A percentile compares a stretch with the other conserved stretches of the same genome.
phyloP scores from a whole-genome alignment of 208 protist genomes.

The Crithidia acanthocephali region DNA sequence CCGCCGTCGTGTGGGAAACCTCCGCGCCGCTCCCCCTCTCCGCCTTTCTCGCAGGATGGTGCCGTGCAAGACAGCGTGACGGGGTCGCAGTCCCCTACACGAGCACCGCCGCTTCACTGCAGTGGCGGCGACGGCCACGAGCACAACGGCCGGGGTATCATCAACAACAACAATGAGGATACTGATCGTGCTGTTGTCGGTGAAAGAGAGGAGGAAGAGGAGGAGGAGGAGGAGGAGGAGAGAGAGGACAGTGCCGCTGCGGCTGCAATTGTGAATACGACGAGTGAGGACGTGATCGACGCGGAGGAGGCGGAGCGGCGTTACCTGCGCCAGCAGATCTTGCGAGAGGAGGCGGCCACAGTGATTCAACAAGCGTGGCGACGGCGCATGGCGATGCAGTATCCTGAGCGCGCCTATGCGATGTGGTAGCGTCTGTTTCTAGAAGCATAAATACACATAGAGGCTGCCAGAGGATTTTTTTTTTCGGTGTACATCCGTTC shows the following conservation, averaged over 20 bases:
- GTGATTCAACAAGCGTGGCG: slow-evolving; percentile 64
- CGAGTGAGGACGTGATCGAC: background rate
- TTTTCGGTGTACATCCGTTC: too few species aligned
- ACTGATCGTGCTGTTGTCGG: background rate
- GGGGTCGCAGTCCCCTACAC: background rate
- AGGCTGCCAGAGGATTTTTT: background rate
- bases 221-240: background rate
- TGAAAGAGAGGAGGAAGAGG: too few species aligned
- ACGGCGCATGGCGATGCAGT: background rate
- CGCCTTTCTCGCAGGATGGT: background rate
- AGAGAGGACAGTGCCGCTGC: background rate
- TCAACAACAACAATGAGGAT: background rate
- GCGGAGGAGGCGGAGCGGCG: slow-evolving; percentile 23
- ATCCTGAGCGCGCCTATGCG: slow-evolving; percentile 7
- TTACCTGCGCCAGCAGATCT: slow-evolving; percentile 34
- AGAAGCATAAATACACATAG: background rate
- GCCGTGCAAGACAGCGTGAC: background rate
- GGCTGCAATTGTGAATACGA: too few species aligned
- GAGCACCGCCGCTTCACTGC: background rate
- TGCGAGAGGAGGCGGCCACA: slow-evolving; percentile 55
- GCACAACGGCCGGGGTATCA: too few species aligned
- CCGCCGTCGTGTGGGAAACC: background rate
- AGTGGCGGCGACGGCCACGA: background rate
- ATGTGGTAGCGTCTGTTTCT: slow-evolving; percentile 6
- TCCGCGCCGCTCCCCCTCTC: background rate